phyloP scores from a whole-genome alignment of 148 eudicot genomes.

The Nyssa sinensis region DNA sequence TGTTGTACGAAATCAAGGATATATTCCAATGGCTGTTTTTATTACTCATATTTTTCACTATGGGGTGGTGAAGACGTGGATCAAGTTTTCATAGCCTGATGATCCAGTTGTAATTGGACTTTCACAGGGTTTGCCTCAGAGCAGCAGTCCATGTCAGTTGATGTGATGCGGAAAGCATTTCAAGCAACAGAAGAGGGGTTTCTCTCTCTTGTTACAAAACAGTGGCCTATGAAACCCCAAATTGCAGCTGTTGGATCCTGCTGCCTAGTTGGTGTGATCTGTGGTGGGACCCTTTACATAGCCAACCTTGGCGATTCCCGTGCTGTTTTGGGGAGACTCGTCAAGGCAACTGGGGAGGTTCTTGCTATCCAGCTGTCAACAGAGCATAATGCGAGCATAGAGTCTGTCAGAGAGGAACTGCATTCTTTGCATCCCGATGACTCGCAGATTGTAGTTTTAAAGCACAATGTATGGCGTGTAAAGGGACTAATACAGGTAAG shows the following conservation, averaged over 20 bases:
- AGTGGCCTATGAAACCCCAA: slow-evolving; percentile 76
- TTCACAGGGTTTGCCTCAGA: slow-evolving; percentile 63
- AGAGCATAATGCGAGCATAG: slow-evolving; percentile 75
- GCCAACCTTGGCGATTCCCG: slow-evolving; percentile 86
- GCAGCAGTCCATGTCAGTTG: slow-evolving; percentile 70
- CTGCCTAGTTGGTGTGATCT: slow-evolving; percentile 73
- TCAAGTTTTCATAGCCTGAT: slow-evolving; percentile 3
- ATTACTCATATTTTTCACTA: neutral
- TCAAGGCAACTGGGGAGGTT: slow-evolving; percentile 71
- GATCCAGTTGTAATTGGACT: neutral
- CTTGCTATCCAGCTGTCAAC: slow-evolving; percentile 66
- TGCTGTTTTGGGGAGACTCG: slow-evolving; percentile 70
- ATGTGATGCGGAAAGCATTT: slow-evolving; percentile 69
- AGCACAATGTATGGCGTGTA: slow-evolving; percentile 89
- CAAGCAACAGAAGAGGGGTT: slow-evolving; percentile 91
- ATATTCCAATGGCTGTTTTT: neutral
- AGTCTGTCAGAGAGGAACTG: slow-evolving; percentile 78
- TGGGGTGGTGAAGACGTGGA: neutral
- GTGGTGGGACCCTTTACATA: slow-evolving; percentile 59
- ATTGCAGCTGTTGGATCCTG: slow-evolving; percentile 90
- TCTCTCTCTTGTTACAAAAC: slow-evolving; percentile 63
- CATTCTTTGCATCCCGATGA: slow-evolving; percentile 78
- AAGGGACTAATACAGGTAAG: slow-evolving; percentile 81
- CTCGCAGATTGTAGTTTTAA: slow-evolving; percentile 65
- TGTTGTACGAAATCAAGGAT: neutral